Evolutionary conservation across 2,329 filamentous ascomycete species (phyloP).

Genomic region (Sclerotinia spermophila): DNA sequence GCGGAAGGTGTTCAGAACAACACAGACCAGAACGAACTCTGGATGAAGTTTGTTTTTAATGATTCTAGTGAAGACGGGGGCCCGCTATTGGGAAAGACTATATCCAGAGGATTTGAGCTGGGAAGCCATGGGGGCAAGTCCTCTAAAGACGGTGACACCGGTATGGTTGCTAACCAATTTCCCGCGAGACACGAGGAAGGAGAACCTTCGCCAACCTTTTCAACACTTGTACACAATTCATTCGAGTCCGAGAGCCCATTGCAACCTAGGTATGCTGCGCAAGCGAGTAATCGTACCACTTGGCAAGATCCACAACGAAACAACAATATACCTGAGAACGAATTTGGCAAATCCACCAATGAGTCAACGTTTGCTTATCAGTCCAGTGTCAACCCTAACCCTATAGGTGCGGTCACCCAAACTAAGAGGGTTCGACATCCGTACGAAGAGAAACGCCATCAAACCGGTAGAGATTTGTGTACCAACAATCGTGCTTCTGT

Average conservation of each 20-base stretch:
- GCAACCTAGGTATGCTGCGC: not conserved
- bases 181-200: not conserved
- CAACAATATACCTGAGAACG: not conserved
- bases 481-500: not conserved
- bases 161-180: not conserved
- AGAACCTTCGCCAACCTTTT: not conserved
- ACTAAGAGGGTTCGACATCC: not conserved
- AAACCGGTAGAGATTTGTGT: not conserved
- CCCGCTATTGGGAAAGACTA: not conserved
- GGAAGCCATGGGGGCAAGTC: not conserved
- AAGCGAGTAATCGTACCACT: not conserved
- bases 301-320: not conserved
- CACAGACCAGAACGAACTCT: conserved; percentile 6
- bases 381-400: not conserved
- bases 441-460: not conserved
- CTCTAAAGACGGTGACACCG: not conserved
- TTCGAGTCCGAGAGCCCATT: not conserved
- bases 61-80: not conserved
- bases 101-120: not conserved
- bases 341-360: not conserved
- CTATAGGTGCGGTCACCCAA: not conserved
- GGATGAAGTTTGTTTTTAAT: conserved; percentile 20
- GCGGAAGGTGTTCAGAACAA: not conserved
- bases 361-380: not conserved
- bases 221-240: conserved; percentile 11